phyloP scores from a whole-genome alignment of 441 rosid genomes.

The Manihot esculenta region DNA sequence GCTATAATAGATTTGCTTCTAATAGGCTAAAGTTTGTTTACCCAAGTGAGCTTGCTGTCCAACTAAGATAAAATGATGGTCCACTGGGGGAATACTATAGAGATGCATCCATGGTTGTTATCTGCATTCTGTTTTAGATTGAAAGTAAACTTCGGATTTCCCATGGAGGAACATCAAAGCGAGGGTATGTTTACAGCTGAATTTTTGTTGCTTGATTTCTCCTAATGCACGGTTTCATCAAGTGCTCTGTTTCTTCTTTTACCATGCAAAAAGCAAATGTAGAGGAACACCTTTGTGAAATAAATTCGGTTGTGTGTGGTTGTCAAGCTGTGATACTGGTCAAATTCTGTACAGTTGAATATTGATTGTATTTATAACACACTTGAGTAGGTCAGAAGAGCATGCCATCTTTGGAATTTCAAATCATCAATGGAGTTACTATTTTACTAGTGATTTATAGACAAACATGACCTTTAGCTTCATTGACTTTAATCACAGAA shows the following conservation, averaged over 20 bases:
- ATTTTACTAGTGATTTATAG: not conserved
- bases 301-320: not conserved
- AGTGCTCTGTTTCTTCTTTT: not conserved
- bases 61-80: constrained; percentile 7
- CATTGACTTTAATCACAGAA: not conserved
- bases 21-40: not conserved
- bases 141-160: not conserved
- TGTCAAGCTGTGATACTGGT: constrained; percentile 10
- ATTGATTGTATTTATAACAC: constrained; percentile 4
- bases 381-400: constrained; percentile 1
- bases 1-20: not conserved
- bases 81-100: not conserved
- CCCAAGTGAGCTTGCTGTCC: not conserved
- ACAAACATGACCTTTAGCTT: not conserved
- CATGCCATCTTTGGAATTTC: not conserved
- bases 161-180: constrained; percentile 6
- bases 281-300: constrained; percentile 3
- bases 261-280: not conserved
- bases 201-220: not conserved
- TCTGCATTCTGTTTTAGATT: constrained; percentile 5
- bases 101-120: constrained; percentile 1
- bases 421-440: not conserved
- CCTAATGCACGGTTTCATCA: not conserved
- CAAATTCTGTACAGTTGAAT: constrained; percentile 8
- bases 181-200: constrained; percentile 5